A percentile compares a stretch with the other conserved stretches of the same genome.
These are phyloP conservation scores for Lipomyces japonicus DNA, from an alignment of 805 yeast genomes.

Conservation along the genomic window DNA sequence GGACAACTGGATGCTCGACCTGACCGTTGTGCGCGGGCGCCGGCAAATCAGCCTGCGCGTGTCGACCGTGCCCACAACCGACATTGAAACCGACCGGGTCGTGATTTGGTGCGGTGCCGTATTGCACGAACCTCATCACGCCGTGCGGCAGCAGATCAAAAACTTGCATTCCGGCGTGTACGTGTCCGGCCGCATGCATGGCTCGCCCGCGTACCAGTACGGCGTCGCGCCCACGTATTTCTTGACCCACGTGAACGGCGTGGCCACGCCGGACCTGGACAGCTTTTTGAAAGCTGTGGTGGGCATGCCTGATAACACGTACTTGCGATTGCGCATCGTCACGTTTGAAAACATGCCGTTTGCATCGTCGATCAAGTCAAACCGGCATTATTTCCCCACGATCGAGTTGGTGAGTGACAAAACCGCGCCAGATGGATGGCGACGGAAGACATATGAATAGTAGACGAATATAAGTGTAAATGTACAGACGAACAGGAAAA, in stretches of 20 bases:
- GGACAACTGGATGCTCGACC: slow-evolving; percentile 45
- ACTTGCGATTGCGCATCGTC: slow-evolving; percentile 74
- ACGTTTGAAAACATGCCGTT: slow-evolving; percentile 83
- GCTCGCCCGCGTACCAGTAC: slow-evolving; percentile 84
- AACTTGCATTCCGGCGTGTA: slow-evolving; percentile 80
- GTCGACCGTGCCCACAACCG: slow-evolving; percentile 58
- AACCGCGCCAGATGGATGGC: slow-evolving; percentile 15
- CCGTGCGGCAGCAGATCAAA: slow-evolving; percentile 79
- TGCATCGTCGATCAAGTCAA: slow-evolving; percentile 80
- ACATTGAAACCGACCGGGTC: slow-evolving; percentile 59
- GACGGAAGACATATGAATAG: slow-evolving; percentile 12
- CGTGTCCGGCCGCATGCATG: slow-evolving; percentile 66
- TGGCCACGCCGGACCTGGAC: slow-evolving; percentile 64
- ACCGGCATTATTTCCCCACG: slow-evolving; percentile 80
- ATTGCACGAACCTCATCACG: slow-evolving; percentile 86
- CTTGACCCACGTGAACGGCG: slow-evolving; percentile 83
- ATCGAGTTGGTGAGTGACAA: slow-evolving; percentile 39
- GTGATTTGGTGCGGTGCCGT: slow-evolving; percentile 82
- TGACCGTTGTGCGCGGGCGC: slow-evolving; percentile 70
- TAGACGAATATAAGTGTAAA: too few relatives aligned
- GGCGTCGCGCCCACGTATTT: slow-evolving; percentile 75
- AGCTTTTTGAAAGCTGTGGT: slow-evolving; percentile 65
- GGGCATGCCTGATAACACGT: slow-evolving; percentile 70
- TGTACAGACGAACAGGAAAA: neutral
- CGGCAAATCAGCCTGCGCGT: slow-evolving; percentile 58